phyloP scores from a whole-genome alignment of 2,329 filamentous ascomycete genomes.

The Aspergillus candidus region DNA sequence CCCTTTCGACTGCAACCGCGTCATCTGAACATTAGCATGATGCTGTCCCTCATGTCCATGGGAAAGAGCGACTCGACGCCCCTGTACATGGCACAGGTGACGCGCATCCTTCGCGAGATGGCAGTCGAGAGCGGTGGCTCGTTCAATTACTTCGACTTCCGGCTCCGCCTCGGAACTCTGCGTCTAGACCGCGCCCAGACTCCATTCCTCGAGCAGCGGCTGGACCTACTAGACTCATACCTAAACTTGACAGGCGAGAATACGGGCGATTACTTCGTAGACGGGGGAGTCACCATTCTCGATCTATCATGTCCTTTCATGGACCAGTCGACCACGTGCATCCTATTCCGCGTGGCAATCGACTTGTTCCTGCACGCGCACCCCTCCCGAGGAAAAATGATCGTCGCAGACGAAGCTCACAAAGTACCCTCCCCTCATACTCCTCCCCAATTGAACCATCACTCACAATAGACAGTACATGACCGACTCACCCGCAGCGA shows the following conservation, averaged over 20 bases:
- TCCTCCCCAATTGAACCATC: too few species aligned
- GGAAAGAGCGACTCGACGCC: slow-evolving; percentile 37
- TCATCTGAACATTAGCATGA: slow-evolving; percentile 48
- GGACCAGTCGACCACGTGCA: slow-evolving; percentile 60
- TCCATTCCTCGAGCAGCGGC: slow-evolving; percentile 52
- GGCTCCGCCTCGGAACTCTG: slow-evolving; percentile 27
- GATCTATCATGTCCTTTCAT: slow-evolving; percentile 70
- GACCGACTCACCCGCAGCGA: slow-evolving; percentile 44
- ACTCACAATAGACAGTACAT: not conserved
- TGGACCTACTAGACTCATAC: slow-evolving; percentile 61
- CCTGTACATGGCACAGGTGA: slow-evolving; percentile 45
- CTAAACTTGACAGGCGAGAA: slow-evolving; percentile 35
- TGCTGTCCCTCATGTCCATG: slow-evolving; percentile 53
- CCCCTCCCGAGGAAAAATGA: slow-evolving; percentile 48
- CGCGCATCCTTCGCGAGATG: slow-evolving; percentile 48
- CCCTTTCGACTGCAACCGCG: slow-evolving; percentile 14
- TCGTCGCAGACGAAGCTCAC: slow-evolving; percentile 72
- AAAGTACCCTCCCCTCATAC: slow-evolving; percentile 44
- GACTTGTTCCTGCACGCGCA: slow-evolving; percentile 58
- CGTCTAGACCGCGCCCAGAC: slow-evolving; percentile 47
- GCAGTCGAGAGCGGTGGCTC: slow-evolving; percentile 34
- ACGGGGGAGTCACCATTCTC: slow-evolving; percentile 49
- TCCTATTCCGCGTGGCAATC: slow-evolving; percentile 67
- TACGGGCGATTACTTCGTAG: slow-evolving; percentile 10
- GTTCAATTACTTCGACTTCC: slow-evolving; percentile 46